Evolutionary conservation across 225 moss, liverwort and hornwort genomes (phyloP).

Genomic region (Marchantia paleacea): DNA sequence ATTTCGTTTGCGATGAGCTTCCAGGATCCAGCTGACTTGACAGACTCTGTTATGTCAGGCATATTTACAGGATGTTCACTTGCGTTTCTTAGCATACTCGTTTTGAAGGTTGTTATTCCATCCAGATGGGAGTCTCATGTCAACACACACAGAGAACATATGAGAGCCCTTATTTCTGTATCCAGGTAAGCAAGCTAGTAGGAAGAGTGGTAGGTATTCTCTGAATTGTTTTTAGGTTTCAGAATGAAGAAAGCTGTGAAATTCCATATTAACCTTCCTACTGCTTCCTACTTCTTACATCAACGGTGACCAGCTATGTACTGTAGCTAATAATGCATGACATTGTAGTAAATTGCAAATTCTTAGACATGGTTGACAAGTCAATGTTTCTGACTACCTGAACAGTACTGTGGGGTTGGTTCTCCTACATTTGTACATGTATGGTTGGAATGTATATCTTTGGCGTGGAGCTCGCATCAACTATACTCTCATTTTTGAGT

Average conservation of each 20-base stretch:
- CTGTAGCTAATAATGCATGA: no score
- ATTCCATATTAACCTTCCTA: background rate
- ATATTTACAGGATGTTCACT: slow-evolving; percentile 38
- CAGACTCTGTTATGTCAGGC: slow-evolving; percentile 23
- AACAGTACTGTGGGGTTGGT: slow-evolving; percentile 47
- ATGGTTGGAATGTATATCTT: slow-evolving; percentile 52
- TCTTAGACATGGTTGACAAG: slow-evolving; percentile 16
- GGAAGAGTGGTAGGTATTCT: background rate
- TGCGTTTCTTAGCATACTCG: slow-evolving; percentile 26
- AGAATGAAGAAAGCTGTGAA: background rate
- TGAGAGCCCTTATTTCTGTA: slow-evolving; percentile 11
- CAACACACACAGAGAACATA: background rate
- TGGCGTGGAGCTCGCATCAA: slow-evolving; percentile 47
- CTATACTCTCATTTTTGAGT: slow-evolving; percentile 45
- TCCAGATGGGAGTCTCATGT: background rate
- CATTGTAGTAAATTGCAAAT: background rate
- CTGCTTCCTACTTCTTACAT: background rate
- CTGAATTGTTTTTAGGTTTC: no score
- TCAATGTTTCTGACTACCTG: slow-evolving; percentile 18
- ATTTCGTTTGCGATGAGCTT: background rate
- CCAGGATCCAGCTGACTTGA: background rate
- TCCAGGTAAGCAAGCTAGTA: slow-evolving; percentile 25
- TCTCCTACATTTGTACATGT: slow-evolving; percentile 52
- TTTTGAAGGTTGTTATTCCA: slow-evolving; percentile 19
- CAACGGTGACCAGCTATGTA: no score